phyloP scores from a whole-genome alignment of 257 asterid genomes.

The Datura wrightii region DNA sequence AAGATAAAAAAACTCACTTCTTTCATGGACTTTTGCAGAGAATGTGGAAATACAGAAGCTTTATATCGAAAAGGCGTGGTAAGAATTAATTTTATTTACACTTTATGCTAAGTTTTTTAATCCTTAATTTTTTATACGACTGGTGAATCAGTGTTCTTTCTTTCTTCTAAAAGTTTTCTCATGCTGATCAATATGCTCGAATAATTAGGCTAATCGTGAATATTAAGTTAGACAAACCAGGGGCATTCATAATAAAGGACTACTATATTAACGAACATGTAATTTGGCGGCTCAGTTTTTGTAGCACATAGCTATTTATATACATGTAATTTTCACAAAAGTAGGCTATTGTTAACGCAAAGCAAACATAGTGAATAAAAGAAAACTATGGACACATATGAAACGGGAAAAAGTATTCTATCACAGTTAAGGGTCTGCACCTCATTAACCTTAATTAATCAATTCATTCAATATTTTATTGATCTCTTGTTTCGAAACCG shows the following conservation, averaged over 20 bases:
- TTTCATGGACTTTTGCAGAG: not conserved
- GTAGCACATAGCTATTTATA: not conserved
- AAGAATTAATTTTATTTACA: not conserved
- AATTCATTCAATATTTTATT: no score
- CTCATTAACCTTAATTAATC: no score
- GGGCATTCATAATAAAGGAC: not conserved
- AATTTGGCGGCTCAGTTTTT: not conserved
- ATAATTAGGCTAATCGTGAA: not conserved
- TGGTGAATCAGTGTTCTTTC: not conserved
- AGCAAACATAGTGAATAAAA: not conserved
- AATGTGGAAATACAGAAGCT: constrained; percentile 13
- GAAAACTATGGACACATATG: no score
- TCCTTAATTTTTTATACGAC: not conserved
- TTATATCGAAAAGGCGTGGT: not conserved
- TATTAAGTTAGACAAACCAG: not conserved
- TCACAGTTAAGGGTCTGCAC: no score
- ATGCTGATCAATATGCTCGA: not conserved
- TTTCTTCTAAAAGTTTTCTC: not conserved
- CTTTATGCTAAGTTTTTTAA: not conserved
- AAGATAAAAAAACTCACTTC: not conserved
- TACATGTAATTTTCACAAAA: not conserved
- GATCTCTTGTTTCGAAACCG: no score
- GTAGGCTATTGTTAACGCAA: not conserved
- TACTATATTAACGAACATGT: no score
- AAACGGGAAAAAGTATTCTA: no score